Base-by-base conservation (phyloP, 805 yeast species). In the Ogataea nonfermentans region DNA sequence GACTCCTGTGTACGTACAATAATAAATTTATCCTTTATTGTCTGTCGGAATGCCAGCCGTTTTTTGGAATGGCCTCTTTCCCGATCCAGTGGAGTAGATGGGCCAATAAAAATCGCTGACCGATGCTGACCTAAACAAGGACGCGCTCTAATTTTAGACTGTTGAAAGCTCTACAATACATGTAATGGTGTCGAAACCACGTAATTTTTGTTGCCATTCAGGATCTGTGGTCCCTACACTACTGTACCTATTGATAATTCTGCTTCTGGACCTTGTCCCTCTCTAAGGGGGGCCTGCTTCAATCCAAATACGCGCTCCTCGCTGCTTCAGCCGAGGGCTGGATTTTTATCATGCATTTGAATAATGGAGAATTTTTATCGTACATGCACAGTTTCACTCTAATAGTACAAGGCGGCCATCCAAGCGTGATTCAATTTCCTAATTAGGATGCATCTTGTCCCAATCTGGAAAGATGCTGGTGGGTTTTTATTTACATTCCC, bases 401-500 rank as follows among this genome's bases (percentile, higher is more conserved):
- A 25, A 25, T 6, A 6, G 14, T 13, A 6, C 12, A n/a, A 25
- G 28, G 28, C 28, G 28, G 14, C 9, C 9, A 6, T 9, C 9
- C 28, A 19, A 19, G 22, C 22, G 22, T 19, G 22, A 5, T 25
- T 25, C 14, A 6, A 25, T 24, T 25, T 37, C 41, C 24, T 5
- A 11, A 30, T 25, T 20, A 8, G 35, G 14, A 14, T 9, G 11
- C 4, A 9, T 6, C 11, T 4, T 11, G 15, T 28, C 37, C 23
- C n/a, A 33, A 39, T 28, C 9, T 9, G 42, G 42, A 33, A 39
- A 17, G 13, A 9, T 24, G 16, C 20, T 24, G 27, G 37, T 29
- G 15, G 27, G 14, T 24, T 39, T 24, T 23, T 39, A 29, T 39
- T 39, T 39, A 39, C 42, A 39, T 39, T 39, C 42, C 34, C 25